phyloP scores from a whole-genome alignment of 192 early-diverging fungal genomes.

The Podila epicladia region DNA sequence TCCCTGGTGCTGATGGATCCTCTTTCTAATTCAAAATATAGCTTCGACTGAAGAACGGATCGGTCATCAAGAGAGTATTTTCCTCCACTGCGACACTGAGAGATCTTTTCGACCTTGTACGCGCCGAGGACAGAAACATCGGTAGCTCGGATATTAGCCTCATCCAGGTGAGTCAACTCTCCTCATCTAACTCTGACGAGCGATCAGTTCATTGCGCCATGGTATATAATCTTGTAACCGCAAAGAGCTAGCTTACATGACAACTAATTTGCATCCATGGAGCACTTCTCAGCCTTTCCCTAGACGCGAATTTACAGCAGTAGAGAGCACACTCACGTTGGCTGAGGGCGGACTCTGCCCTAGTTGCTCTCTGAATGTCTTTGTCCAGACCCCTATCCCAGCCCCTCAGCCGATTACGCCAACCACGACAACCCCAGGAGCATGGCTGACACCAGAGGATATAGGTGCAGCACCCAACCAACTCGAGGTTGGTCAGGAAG shows the following conservation, averaged over 20 bases:
- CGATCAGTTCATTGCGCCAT: not conserved
- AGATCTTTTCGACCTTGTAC: conserved; percentile 34
- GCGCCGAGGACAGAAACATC: conserved; percentile 29
- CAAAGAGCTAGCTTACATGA: not conserved
- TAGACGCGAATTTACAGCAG: conserved; percentile 29
- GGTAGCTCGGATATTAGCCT: conserved; percentile 41
- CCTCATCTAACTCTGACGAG: too few species aligned
- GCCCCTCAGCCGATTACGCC: conserved; percentile 24
- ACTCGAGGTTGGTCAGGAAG: not conserved
- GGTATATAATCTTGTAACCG: not conserved
- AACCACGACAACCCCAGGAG: conserved; percentile 4
- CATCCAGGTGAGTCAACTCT: conserved; percentile 25
- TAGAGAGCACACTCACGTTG: conserved; percentile 21
- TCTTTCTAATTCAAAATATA: not conserved
- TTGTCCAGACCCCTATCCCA: conserved; percentile 28
- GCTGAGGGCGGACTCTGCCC: conserved; percentile 23
- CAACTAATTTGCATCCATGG: not conserved
- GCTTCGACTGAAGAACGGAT: conserved; percentile 37
- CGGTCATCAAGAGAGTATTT: conserved; percentile 22
- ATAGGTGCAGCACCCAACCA: conserved; percentile 7
- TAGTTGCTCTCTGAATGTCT: conserved; percentile 46
- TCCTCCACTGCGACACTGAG: conserved; percentile 15
- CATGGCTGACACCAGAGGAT: conserved; percentile 16
- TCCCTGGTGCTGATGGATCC: not conserved
- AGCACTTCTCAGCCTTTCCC: conserved; percentile 23